Percentiles rank a stretch among this genome's conserved stretches.
phyloP scores from a whole-genome alignment of 768 basidiomycete genomes.

The Amanita subjunquillea region DNA sequence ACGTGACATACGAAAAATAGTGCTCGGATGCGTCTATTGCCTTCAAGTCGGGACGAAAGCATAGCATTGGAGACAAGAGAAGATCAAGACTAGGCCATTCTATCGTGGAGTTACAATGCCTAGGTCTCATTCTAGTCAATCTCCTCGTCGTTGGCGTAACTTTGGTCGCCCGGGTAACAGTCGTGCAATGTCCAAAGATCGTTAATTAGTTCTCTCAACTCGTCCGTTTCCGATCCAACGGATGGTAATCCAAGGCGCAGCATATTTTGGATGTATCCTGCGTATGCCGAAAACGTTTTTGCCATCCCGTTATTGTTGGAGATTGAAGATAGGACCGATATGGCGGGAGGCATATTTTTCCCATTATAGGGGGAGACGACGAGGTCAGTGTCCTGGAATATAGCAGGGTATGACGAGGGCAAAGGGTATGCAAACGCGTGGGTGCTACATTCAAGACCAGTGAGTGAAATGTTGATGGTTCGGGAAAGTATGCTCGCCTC shows the following conservation, averaged over 20 bases:
- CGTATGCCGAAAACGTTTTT: slow-evolving; percentile 38
- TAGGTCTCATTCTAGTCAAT: neutral
- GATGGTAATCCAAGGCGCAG: slow-evolving; percentile 23
- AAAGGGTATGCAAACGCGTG: slow-evolving; percentile 46
- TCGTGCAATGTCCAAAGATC: slow-evolving; percentile 54
- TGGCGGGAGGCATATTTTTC: neutral
- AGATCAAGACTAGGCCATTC: neutral
- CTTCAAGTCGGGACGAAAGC: no score
- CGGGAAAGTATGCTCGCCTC: slow-evolving; percentile 24
- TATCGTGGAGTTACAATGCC: neutral
- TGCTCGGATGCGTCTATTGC: no score
- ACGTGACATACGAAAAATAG: neutral
- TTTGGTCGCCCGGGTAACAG: slow-evolving; percentile 7
- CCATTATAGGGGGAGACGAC: neutral
- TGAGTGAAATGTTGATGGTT: neutral
- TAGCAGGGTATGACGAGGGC: slow-evolving; percentile 47
- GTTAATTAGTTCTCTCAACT: slow-evolving; percentile 43
- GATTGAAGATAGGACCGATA: slow-evolving; percentile 33
- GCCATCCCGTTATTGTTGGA: slow-evolving; percentile 29
- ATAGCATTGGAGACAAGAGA: neutral
- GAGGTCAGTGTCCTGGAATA: slow-evolving; percentile 21
- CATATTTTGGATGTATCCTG: slow-evolving; percentile 24
- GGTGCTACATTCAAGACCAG: slow-evolving; percentile 21
- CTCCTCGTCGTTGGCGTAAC: neutral
- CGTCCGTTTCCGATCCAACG: slow-evolving; percentile 41